Evolutionary conservation across 1,284 basidiomycete species (phyloP).

Genomic region (Leccinum insolens): DNA sequence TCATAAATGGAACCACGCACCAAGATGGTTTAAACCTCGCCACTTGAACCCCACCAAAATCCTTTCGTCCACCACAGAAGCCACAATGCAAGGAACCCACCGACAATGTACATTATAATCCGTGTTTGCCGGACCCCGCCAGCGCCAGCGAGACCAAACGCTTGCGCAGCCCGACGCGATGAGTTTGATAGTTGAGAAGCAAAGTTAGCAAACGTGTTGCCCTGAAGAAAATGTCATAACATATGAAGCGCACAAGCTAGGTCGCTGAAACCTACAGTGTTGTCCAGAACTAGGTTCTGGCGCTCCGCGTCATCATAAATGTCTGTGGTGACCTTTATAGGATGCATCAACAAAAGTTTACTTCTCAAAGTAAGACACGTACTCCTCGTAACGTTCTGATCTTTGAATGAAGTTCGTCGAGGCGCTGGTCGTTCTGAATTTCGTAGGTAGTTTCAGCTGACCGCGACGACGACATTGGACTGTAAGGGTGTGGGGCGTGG

Average conservation of each 20-base stretch:
- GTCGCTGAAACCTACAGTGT: conserved; percentile 54
- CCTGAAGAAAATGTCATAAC: conserved; percentile 39
- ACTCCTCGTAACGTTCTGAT: conserved; percentile 77
- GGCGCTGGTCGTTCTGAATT: conserved; percentile 75
- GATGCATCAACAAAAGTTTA: conserved; percentile 10
- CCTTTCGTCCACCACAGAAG: conserved; percentile 40
- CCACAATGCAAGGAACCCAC: conserved; percentile 45
- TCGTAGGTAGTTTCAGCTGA: conserved; percentile 73
- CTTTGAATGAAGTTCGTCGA: conserved; percentile 83
- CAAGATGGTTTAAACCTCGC: conserved; percentile 13
- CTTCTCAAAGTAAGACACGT: conserved; percentile 28
- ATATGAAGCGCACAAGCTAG: not conserved
- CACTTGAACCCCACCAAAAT: conserved; percentile 31
- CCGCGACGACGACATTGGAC: conserved; percentile 38
- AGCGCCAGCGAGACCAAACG: conserved; percentile 62
- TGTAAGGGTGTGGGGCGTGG: not conserved
- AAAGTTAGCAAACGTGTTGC: conserved; percentile 68
- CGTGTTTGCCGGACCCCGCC: conserved; percentile 69
- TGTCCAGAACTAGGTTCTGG: conserved; percentile 77
- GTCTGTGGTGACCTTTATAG: conserved; percentile 70
- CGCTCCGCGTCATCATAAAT: conserved; percentile 79
- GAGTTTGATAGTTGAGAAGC: conserved; percentile 62
- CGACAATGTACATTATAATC: conserved; percentile 61
- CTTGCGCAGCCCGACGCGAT: conserved; percentile 65
- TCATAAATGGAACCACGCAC: conserved; percentile 17